Evolutionary conservation across 2,329 filamentous ascomycete genomes (phyloP).

Genomic region (Ceratocystis variospora): DNA sequence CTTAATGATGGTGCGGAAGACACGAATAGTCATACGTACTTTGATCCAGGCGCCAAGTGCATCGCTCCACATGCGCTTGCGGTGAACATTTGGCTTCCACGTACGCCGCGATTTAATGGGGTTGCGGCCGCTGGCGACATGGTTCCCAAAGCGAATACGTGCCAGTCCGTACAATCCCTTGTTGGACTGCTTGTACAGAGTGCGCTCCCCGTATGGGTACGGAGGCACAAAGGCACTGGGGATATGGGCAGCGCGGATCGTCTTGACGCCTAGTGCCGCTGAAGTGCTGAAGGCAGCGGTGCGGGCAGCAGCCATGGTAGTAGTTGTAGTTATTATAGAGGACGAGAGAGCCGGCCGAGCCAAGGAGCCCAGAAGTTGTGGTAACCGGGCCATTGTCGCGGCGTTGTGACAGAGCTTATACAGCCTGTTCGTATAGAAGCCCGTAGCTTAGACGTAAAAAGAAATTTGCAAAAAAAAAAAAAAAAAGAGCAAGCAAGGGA

Average conservation of each 20-base stretch:
- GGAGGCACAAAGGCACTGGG: slow-evolving; percentile 41
- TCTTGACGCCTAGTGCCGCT: slow-evolving; percentile 27
- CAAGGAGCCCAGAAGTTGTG: background rate
- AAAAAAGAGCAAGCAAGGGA: background rate
- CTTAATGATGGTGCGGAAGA: slow-evolving; percentile 64
- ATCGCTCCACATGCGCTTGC: slow-evolving; percentile 52
- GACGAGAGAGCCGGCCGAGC: slow-evolving; percentile 3
- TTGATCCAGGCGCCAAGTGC: slow-evolving; percentile 49
- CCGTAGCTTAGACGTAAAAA: background rate
- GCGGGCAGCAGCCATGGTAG: background rate
- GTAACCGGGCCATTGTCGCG: slow-evolving; percentile 8
- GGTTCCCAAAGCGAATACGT: slow-evolving; percentile 68
- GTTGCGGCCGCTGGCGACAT: slow-evolving; percentile 53
- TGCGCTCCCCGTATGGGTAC: slow-evolving; percentile 60
- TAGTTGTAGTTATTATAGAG: background rate
- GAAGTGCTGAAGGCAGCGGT: slow-evolving; percentile 29
- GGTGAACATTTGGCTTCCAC: slow-evolving; percentile 64
- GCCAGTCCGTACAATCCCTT: slow-evolving; percentile 55
- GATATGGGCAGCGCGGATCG: slow-evolving; percentile 32
- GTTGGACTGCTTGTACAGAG: slow-evolving; percentile 68
- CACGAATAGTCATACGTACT: slow-evolving; percentile 54
- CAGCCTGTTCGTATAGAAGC: background rate
- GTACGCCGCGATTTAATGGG: slow-evolving; percentile 56
- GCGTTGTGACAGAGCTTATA: background rate
- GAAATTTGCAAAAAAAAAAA: background rate